A percentile compares a stretch with the other conserved stretches of the same genome.
phyloP scores from a whole-genome alignment of 2,329 filamentous ascomycete species.

The Hypomyces perniciosus region DNA sequence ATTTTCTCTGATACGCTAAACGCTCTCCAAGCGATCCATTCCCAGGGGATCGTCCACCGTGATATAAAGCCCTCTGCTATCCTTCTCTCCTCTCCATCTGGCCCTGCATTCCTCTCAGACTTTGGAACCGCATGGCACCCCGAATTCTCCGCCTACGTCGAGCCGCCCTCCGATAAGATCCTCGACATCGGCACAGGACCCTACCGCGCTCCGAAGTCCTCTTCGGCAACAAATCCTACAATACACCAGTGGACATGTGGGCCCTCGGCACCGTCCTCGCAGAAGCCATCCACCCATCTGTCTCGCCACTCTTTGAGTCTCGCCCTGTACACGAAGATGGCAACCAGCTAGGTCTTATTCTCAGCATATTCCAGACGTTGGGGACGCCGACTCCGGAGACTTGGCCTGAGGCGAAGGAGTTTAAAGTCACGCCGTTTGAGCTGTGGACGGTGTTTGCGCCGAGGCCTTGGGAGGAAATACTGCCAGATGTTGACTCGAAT shows the following conservation, averaged over 20 bases:
- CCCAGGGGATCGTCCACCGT: slow-evolving; percentile 75
- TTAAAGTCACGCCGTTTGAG: slow-evolving; percentile 76
- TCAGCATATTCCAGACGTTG: slow-evolving; percentile 86
- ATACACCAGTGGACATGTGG: slow-evolving; percentile 77
- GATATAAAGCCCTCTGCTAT: slow-evolving; percentile 93
- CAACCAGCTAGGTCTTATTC: slow-evolving; percentile 83
- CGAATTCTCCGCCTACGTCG: slow-evolving; percentile 48
- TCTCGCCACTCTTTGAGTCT: slow-evolving; percentile 71
- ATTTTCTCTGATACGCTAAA: slow-evolving; percentile 63
- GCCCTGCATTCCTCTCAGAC: slow-evolving; percentile 76
- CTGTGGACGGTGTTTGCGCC: slow-evolving; percentile 74
- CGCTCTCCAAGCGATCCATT: slow-evolving; percentile 67
- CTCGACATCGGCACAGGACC: slow-evolving; percentile 90
- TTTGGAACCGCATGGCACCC: slow-evolving; percentile 90
- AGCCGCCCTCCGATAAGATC: slow-evolving; percentile 67
- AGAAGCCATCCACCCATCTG: slow-evolving; percentile 57
- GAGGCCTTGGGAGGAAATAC: slow-evolving; percentile 61
- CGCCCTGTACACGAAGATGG: slow-evolving; percentile 69
- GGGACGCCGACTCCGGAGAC: slow-evolving; percentile 74
- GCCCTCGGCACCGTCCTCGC: slow-evolving; percentile 77
- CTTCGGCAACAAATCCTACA: slow-evolving; percentile 75
- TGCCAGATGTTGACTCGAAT: slow-evolving; percentile 53
- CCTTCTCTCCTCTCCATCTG: slow-evolving; percentile 59
- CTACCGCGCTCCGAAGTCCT: slow-evolving; percentile 84
- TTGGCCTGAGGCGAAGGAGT: slow-evolving; percentile 73